Evolutionary conservation across 352 stramenopile species (phyloP).

Genomic region (Phytopythium kandeliae): DNA sequence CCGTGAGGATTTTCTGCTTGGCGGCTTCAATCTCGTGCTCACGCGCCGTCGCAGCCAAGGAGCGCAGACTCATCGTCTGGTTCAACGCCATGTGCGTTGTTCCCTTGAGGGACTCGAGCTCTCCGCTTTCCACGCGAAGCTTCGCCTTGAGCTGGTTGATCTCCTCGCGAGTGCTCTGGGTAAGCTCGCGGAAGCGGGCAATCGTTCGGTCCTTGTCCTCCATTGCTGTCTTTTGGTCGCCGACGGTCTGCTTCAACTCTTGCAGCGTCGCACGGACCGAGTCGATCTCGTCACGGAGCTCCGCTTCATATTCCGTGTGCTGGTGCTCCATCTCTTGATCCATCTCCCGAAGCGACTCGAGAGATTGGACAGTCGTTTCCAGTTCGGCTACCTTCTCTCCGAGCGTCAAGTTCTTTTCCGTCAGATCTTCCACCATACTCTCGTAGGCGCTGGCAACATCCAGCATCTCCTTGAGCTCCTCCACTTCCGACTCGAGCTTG

Average conservation of each 20-base stretch:
- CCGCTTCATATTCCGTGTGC: conserved; percentile 74
- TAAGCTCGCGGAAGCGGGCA: conserved; percentile 68
- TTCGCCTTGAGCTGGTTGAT: conserved; percentile 70
- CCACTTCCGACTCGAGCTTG: conserved; percentile 52
- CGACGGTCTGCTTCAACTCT: conserved; percentile 48
- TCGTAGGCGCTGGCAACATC: conserved; percentile 86
- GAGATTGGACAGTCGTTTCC: conserved; percentile 57
- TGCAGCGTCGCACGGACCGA: conserved; percentile 40
- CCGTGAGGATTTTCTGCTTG: conserved; percentile 59
- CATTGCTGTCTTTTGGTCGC: conserved; percentile 49
- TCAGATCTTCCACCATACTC: conserved; percentile 84
- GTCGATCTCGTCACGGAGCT: conserved; percentile 70
- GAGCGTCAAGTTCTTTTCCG: conserved; percentile 83
- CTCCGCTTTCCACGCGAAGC: conserved; percentile 59
- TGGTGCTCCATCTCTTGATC: conserved; percentile 89
- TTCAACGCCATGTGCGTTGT: conserved; percentile 67
- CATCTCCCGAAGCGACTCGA: conserved; percentile 80
- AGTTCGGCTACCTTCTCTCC: conserved; percentile 79
- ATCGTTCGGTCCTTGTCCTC: conserved; percentile 83
- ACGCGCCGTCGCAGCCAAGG: conserved; percentile 44
- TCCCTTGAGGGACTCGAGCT: conserved; percentile 70
- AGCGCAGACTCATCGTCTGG: conserved; percentile 68
- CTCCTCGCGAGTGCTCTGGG: conserved; percentile 61
- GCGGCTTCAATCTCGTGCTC: conserved; percentile 65
- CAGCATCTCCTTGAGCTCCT: conserved; percentile 85